Evolutionary conservation across 805 yeast genomes (phyloP), one percentile per base, ranked within the genome.

Genomic region (Schwanniomyces sp.): DNA sequence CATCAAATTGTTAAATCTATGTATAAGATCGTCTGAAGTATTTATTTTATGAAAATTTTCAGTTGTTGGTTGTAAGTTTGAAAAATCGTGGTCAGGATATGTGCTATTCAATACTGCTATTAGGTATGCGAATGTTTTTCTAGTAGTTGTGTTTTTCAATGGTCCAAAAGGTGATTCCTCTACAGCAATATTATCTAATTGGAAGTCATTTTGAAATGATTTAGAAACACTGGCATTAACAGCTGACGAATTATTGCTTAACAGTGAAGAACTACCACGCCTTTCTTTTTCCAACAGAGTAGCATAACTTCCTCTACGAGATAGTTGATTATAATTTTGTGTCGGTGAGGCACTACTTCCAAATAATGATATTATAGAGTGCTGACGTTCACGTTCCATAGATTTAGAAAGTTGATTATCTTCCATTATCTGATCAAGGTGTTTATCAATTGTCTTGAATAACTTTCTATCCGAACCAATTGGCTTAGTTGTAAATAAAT

Each of bases 81-180:
- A 80, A 58, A 92, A 94, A 62, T 94, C 99, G 60, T 94, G 96
- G 64, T 94, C 99, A 0, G 99, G 98, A 62, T 88, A 92, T 4
- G 95, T 85, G 7, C 95, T 88, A 64, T 94, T 94, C 45, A 94
- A 75, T 30, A 91, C 91, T 1, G 96, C 94, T 49, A 94, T 88
- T 41, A 94, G 72, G 61, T 91, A 88, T 0, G 97, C 94, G 72
- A 92, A 94, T 1, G 91, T 84, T 65, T 90, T 86, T 53, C 97
- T 79, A 40, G 96, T 86, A 1, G 94, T 83, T n/a, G 86, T 81
- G 56, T 85, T 86, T 59, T 86, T 87, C 29, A 94, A 75, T 0
- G 97, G 96, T 0, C 99, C 99, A 70, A 94, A 94, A 0, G 98
- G 98, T 2, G 90, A 66, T 41, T 67, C 76, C 39, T 75, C 77